Evolutionary conservation across 176 grass and related monocot species (phyloP), one percentile per base, ranked within the genome.

Genomic region (Oryza punctata): DNA sequence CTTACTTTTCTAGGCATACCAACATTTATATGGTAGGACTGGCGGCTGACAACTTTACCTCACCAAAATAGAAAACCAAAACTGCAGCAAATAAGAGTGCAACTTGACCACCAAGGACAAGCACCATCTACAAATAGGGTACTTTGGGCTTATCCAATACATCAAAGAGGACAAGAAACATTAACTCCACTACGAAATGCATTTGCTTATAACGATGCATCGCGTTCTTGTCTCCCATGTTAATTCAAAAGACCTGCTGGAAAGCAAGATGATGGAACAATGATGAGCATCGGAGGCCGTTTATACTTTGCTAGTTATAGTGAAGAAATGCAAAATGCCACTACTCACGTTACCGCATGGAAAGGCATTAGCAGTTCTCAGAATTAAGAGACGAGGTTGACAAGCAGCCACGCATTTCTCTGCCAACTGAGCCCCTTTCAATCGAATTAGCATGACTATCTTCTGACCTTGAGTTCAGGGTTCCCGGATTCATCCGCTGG

Each of bases 401-500:
- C 29, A 85, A 26, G 73, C 79, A 69, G 26, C 80, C 89, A 29
- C 73, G 79, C 13, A 25, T 47, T 86, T 92, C 88, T 73, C 81
- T 87, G 28, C 54, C 87, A 46, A 77, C 67, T 27, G 82, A 86
- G 12, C 77, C 44, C 83, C 68, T 89, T 78, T 85, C 92, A 21
- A 67, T 80, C 2, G 89, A 92, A 87, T 88, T 88, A 67, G 79
- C 81, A 21, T 72, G 83, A 63, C 87, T 90, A 23, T 94, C 88
- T 70, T 98, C 95, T 0, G 80, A 82, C 70, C 68, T 88, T 12
- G 84, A 78, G 77, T 87, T 91, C 81, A 98, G 78, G 24, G 88
- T 24, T 45, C 92, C 88, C 6, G 92, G 95, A 75, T 90, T 96
- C 93, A 99, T 99, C 85, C 73, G 85, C 70, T 96, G 91, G 33